Conservation (phyloP, 805 yeast species). For the Wickerhamomyces chambardii region DNA sequence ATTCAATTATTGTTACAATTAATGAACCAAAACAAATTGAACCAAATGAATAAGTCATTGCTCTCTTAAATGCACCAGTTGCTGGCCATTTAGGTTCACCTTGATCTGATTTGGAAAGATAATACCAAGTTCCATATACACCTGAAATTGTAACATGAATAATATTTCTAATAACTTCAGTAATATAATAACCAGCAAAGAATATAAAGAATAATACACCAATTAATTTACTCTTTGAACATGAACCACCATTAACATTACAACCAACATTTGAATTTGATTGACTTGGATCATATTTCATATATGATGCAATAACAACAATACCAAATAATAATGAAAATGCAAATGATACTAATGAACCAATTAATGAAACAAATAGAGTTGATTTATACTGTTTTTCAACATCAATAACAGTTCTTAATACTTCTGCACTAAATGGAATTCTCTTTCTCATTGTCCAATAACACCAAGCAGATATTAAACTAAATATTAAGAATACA, state of each 20-base stretch:
- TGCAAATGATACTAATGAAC: slow-evolving; percentile 48
- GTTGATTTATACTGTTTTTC: slow-evolving; percentile 68
- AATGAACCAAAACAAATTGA: slow-evolving; percentile 82
- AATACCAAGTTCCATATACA: slow-evolving; percentile 88
- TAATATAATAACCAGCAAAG: slow-evolving; percentile 75
- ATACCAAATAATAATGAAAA: slow-evolving; percentile 60
- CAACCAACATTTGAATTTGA: slow-evolving; percentile 46
- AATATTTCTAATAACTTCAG: slow-evolving; percentile 75
- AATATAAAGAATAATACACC: slow-evolving; percentile 67
- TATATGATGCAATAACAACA: slow-evolving; percentile 68
- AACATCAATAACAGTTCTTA: slow-evolving; percentile 69
- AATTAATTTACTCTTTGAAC: slow-evolving; percentile 52
- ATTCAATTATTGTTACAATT: slow-evolving; percentile 63
- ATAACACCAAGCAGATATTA: slow-evolving; percentile 58
- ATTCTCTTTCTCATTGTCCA: slow-evolving; percentile 66
- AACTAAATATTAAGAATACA: slow-evolving; percentile 59
- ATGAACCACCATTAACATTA: slow-evolving; percentile 34
- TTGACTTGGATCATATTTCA: slow-evolving; percentile 57
- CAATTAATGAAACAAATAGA: slow-evolving; percentile 48
- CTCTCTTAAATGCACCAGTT: slow-evolving; percentile 68
- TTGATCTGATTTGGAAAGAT: slow-evolving; percentile 63
- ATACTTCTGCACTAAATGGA: slow-evolving; percentile 64
- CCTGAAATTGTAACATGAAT: slow-evolving; percentile 80
- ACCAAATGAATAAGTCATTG: slow-evolving; percentile 82
- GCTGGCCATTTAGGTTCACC: slow-evolving; percentile 79